phyloP scores from a whole-genome alignment of 257 asterid genomes.

The Osmanthus fragrans region DNA sequence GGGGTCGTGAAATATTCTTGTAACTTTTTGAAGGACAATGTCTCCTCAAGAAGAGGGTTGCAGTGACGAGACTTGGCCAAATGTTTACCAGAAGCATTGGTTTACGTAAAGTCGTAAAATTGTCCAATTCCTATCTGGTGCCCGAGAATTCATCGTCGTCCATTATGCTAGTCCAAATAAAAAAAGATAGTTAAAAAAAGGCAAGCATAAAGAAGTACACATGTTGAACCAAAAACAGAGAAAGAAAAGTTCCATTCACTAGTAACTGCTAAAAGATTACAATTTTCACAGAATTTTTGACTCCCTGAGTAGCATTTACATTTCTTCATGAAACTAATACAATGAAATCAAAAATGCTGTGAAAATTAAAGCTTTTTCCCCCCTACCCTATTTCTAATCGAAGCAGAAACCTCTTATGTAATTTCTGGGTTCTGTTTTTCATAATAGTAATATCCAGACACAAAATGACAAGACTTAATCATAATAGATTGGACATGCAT shows the following conservation, averaged over 20 bases:
- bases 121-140: too few species aligned
- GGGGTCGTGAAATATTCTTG: too few species aligned
- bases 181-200: not conserved
- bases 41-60: too few species aligned
- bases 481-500: not conserved
- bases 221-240: too few species aligned
- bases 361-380: slow-evolving; percentile 56
- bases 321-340: not conserved
- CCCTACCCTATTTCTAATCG: not conserved
- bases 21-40: too few species aligned
- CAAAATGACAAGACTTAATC: not conserved
- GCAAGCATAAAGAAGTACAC: not conserved
- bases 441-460: not conserved
- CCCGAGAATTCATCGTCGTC: too few species aligned
- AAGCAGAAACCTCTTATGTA: slow-evolving; percentile 9
- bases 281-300: slow-evolving; percentile 82
- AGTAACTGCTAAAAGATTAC: slow-evolving; percentile 44
- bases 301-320: slow-evolving; percentile 25
- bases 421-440: slow-evolving; percentile 20
- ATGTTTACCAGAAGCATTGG: too few species aligned
- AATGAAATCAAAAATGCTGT: slow-evolving; percentile 54
- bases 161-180: not conserved
- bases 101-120: too few species aligned
- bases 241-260: not conserved
- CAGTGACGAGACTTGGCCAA: too few species aligned